A percentile compares a stretch with the other conserved stretches of the same genome.
Conservation (phyloP, 129 eudicot species). For the Heracleum sosnowskyi region DNA sequence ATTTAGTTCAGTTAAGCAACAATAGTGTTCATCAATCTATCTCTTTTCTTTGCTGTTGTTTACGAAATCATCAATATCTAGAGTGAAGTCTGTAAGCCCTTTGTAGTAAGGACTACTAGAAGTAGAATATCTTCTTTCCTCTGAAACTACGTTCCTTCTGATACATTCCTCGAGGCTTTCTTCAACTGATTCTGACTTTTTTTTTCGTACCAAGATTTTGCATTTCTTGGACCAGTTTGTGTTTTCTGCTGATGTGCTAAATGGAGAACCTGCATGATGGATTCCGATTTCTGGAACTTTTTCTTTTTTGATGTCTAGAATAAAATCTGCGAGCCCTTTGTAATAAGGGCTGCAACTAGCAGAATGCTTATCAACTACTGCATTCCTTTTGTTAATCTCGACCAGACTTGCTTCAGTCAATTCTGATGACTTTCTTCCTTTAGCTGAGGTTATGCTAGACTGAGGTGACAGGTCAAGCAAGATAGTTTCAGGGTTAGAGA, state of each 20-base stretch:
- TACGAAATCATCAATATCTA: too few species aligned
- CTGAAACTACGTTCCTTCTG: conserved; percentile 1
- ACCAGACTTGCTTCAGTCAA: neutral
- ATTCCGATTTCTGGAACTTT: neutral
- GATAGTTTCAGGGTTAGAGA: neutral
- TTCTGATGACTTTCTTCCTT: neutral
- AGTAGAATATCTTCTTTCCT: conserved; percentile 1
- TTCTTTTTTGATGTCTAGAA: conserved; percentile 15
- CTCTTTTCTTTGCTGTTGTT: too few species aligned
- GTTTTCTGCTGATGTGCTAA: conserved; percentile 2
- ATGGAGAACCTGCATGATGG: neutral
- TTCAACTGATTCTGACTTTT: conserved; percentile 2
- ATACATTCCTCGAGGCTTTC: conserved; percentile 21
- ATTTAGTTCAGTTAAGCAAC: too few species aligned
- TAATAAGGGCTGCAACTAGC: conserved; percentile 27
- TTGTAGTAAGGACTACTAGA: conserved; percentile 28
- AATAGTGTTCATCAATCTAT: too few species aligned
- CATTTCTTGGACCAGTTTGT: conserved; percentile 3
- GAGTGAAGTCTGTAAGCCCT: conserved; percentile 5
- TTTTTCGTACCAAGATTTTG: neutral
- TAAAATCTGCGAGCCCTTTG: conserved; percentile 33
- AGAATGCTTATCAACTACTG: conserved; percentile 11
- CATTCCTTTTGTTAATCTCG: conserved; percentile 3
- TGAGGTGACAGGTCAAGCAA: neutral
- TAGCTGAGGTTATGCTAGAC: conserved; percentile 8